Conservation (phyloP, 306 rosid species). For the Abrus pulchellus region DNA sequence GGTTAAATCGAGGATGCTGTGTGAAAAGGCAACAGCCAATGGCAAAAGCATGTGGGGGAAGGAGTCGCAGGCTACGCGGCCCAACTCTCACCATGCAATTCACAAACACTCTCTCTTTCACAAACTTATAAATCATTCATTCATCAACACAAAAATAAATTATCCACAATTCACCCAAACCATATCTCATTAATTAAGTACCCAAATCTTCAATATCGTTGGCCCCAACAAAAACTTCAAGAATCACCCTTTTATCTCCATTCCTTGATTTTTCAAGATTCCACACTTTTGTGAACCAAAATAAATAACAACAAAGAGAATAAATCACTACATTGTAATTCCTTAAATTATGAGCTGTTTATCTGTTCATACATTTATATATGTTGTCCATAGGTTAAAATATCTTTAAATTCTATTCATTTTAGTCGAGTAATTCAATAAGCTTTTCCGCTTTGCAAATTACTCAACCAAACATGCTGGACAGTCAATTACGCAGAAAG, state of each 20-base stretch:
- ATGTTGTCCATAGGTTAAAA: not conserved
- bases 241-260: not conserved
- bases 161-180: not conserved
- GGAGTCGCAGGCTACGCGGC: conserved; percentile 38
- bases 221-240: conserved; percentile 41
- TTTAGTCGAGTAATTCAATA: not conserved
- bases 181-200: conserved; percentile 17
- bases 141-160: not conserved
- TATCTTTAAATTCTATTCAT: not conserved
- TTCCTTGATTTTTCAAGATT: not conserved
- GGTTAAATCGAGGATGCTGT: not conserved
- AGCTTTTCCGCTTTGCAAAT: not conserved
- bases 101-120: conserved; percentile 25
- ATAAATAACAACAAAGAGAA: not conserved
- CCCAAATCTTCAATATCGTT: not conserved
- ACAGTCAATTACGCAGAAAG: not conserved
- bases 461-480: not conserved
- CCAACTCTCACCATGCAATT: conserved; percentile 37
- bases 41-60: conserved; percentile 49
- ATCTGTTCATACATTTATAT: not conserved
- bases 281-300: not conserved
- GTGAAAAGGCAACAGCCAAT: conserved; percentile 33
- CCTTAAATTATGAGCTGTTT: not conserved
- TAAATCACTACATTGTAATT: not conserved
- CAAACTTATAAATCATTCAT: not conserved